Conservation (phyloP, 2,329 filamentous ascomycete genomes). For the Sphaerulina vaccinii region DNA sequence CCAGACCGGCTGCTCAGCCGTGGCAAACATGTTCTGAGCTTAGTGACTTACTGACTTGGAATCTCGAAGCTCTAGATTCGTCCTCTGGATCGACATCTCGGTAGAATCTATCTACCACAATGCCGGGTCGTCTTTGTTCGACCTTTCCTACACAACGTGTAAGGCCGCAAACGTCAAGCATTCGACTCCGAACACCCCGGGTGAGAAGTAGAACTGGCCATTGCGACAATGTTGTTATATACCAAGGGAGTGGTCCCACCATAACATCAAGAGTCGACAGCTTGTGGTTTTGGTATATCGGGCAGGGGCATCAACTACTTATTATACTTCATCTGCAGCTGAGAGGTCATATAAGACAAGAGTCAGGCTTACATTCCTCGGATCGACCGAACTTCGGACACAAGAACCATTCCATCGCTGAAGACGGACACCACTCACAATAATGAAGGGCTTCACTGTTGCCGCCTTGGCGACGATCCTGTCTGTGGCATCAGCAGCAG, state of each 20-base stretch:
- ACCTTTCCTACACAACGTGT: constrained; percentile 9
- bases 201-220: constrained; percentile 1
- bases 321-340: constrained; percentile 22
- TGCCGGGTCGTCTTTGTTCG: constrained; percentile 9
- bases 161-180: constrained; percentile 18
- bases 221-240: constrained; percentile 4
- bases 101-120: constrained; percentile 1
- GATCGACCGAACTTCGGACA: constrained; percentile 1
- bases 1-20: neutral
- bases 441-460: constrained; percentile 27
- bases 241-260: neutral
- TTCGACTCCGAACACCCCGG: neutral
- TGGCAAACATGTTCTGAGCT: constrained; percentile 1
- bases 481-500: constrained; percentile 18
- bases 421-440: constrained; percentile 21
- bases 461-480: constrained; percentile 25
- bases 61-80: constrained; percentile 1
- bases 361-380: constrained; percentile 17
- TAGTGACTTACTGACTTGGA: constrained; percentile 1
- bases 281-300: neutral
- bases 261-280: neutral
- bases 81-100: neutral
- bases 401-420: constrained; percentile 11
- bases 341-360: neutral
- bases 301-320: neutral